phyloP scores from a whole-genome alignment of 129 eudicot genomes.

The Tagetes erecta region DNA sequence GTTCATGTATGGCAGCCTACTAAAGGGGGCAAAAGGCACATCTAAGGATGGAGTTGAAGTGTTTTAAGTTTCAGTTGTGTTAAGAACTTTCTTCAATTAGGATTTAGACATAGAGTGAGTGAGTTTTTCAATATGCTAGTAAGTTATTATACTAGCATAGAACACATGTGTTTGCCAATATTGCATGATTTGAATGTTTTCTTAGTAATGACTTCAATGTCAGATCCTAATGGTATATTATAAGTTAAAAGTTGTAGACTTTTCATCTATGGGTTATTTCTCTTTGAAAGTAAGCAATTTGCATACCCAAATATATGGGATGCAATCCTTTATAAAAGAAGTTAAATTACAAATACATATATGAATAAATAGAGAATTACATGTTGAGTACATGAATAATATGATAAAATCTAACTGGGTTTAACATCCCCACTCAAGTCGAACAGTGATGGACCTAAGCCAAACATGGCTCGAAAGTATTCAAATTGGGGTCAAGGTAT shows the following conservation, averaged over 20 bases:
- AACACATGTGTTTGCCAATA: neutral
- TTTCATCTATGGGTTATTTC: neutral
- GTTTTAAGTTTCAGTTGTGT: neutral
- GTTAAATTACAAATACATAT: no score
- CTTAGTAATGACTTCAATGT: neutral
- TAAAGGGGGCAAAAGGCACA: neutral
- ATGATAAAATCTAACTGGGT: no score
- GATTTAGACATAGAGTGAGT: neutral
- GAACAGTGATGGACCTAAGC: no score
- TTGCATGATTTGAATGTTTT: neutral
- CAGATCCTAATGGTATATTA: neutral
- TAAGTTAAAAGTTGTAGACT: no score
- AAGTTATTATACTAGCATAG: slow-evolving; percentile 10
- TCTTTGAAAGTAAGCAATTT: no score
- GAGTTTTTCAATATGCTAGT: slow-evolving; percentile 4
- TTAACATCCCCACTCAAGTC: no score
- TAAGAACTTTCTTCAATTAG: neutral
- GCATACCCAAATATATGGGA: no score
- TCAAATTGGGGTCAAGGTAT: no score
- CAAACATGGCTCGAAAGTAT: no score
- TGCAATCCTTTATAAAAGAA: no score
- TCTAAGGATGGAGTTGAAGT: neutral
- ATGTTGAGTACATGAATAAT: no score
- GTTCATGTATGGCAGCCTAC: slow-evolving; percentile 6
- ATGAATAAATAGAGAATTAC: no score